Base-by-base conservation (phyloP, 2,329 filamentous ascomycete species). In the Pseudopyrenochaeta lycopersici region DNA sequence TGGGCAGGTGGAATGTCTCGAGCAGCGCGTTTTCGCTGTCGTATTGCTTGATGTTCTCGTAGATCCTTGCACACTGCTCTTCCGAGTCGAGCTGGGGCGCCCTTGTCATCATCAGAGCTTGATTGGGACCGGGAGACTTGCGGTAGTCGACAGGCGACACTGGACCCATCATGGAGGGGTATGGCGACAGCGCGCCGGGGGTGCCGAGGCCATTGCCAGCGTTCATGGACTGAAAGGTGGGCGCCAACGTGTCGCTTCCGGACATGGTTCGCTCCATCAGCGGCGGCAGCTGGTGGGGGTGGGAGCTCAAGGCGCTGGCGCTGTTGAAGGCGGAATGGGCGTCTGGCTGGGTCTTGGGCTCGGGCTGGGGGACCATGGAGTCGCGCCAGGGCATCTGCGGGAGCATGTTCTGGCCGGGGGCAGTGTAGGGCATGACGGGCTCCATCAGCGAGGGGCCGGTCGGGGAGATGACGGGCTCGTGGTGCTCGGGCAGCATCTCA, bases 311-410 rank as follows among this genome's bases (percentile, higher is more conserved):
- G 21, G 82, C 82, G 74, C 81, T 84, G 60, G 82, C 80, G 64
- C 81, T 85, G 56, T 83, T 82, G 76, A 88, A 90, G 7, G 86
- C 84, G 52, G 79, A 69, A 58, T 79, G 77, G 33, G 77, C 71
- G 54, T 92, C 90, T 64, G 90, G 90, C 23, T 91, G 88, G 43
- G 90, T 82, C 78, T 94, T 94, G 49, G 88, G 81, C 68, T 96
- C 90, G 32, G 85, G 80, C 64, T 89, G 87, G 23, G 90, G 84
- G 80, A 96, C 86, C 81, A 95, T 95, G 33, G 88, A 86, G 71
- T 97, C 94, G 68, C 97, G 92, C 94, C 94, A 98, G 54, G 92
- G 90, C 80, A 93, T 91, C 72, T 92, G 92, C 31, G 92, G 90
- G 44, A 96, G 78, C 54, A 90, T 90, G 68, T 94, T 91, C 54